phyloP scores from a whole-genome alignment of 2,329 filamentous ascomycete species.

The Cordyceps fumosorosea region DNA sequence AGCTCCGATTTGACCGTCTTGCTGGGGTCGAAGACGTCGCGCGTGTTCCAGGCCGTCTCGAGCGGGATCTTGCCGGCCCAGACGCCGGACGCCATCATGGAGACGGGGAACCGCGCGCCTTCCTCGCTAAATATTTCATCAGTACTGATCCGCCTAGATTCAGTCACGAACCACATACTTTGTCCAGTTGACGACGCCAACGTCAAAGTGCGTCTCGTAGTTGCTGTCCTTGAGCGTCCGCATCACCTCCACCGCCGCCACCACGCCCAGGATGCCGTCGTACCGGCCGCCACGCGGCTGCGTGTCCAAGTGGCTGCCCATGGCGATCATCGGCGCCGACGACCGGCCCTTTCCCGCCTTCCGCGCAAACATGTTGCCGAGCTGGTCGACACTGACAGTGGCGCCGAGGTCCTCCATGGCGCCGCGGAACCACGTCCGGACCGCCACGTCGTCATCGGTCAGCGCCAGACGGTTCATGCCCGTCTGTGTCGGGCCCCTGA shows the following conservation, averaged over 20 bases:
- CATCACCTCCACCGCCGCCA: constrained; percentile 66
- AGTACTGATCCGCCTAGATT: background rate
- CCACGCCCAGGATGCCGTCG: constrained; percentile 70
- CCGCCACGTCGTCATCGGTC: constrained; percentile 67
- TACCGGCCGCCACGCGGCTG: constrained; percentile 61
- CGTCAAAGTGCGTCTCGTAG: constrained; percentile 61
- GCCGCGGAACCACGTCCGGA: constrained; percentile 70
- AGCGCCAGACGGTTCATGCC: constrained; percentile 74
- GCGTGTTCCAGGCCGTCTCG: constrained; percentile 53
- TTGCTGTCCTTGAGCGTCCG: constrained; percentile 56
- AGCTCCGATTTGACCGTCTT: constrained; percentile 41
- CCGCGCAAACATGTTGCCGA: constrained; percentile 76
- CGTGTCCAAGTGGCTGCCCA: constrained; percentile 64
- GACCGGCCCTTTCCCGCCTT: constrained; percentile 53
- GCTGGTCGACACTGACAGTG: constrained; percentile 61
- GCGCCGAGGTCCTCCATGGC: constrained; percentile 61
- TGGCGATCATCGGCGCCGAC: constrained; percentile 55
- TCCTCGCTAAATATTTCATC: constrained; percentile 55
- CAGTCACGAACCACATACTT: constrained; percentile 40
- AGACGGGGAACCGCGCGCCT: constrained; percentile 70
- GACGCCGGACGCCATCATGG: constrained; percentile 70
- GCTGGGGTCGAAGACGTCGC: constrained; percentile 41
- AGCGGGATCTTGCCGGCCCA: constrained; percentile 65
- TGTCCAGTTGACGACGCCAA: constrained; percentile 74
- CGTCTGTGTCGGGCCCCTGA: constrained; percentile 42